phyloP scores from a whole-genome alignment of 2,329 filamentous ascomycete species.

The Dendryphion nanum region DNA sequence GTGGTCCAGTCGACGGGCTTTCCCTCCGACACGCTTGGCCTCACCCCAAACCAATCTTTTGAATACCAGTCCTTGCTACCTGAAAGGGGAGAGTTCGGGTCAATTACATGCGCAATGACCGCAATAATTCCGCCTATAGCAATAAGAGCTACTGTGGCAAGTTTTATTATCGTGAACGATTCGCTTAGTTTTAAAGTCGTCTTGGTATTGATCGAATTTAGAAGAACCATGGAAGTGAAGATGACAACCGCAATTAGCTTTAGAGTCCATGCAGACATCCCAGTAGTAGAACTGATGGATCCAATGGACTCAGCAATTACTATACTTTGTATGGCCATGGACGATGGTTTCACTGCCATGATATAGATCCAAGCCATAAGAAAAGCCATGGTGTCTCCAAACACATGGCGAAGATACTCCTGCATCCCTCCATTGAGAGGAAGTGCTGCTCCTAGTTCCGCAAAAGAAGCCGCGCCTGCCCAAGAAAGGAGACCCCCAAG shows the following conservation, averaged over 20 bases:
- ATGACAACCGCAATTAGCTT: constrained; percentile 40
- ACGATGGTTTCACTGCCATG: constrained; percentile 63
- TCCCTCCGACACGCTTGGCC: constrained; percentile 51
- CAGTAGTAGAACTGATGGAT: constrained; percentile 49
- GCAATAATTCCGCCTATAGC: constrained; percentile 30
- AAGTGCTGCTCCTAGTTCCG: constrained; percentile 63
- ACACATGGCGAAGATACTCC: constrained; percentile 61
- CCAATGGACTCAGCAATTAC: constrained; percentile 53
- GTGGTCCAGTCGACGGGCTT: constrained; percentile 31
- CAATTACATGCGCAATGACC: constrained; percentile 27
- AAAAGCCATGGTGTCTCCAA: constrained; percentile 61
- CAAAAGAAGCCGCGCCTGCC: constrained; percentile 62
- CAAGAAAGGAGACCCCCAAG: constrained; percentile 62
- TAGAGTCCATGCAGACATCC: constrained; percentile 19
- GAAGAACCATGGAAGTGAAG: constrained; percentile 39
- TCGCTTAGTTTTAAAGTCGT: constrained; percentile 42
- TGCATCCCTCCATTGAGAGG: constrained; percentile 64
- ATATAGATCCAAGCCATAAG: constrained; percentile 66
- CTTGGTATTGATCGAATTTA: constrained; percentile 47
- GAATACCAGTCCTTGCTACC: constrained; percentile 37
- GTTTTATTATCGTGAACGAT: constrained; percentile 42
- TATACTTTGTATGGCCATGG: constrained; percentile 62
- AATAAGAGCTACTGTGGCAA: constrained; percentile 30
- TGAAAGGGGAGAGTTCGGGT: constrained; percentile 27
- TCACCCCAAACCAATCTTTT: constrained; percentile 56